Conservation (phyloP, 2,329 filamentous ascomycete species). For the Aspergillus texensis region DNA sequence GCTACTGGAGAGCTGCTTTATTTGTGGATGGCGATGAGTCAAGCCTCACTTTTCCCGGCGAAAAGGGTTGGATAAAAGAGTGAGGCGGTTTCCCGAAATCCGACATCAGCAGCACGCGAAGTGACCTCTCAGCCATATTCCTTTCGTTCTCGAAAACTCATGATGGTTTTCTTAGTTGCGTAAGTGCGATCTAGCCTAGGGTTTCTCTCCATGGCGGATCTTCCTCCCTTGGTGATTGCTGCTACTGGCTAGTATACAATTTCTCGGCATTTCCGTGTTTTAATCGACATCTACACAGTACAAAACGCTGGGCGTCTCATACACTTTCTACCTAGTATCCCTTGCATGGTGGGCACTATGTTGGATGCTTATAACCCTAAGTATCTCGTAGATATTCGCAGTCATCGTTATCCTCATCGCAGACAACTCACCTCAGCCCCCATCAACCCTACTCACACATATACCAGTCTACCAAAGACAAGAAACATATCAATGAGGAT, state of each 20-base stretch:
- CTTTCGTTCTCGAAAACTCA: slow-evolving; percentile 13
- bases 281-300: background rate
- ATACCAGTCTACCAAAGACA: background rate
- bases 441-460: background rate
- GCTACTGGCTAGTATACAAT: slow-evolving; percentile 1
- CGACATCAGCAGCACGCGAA: slow-evolving; percentile 22
- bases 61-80: slow-evolving; percentile 38
- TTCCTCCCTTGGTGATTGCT: slow-evolving; percentile 9
- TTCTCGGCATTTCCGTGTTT: background rate
- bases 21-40: slow-evolving; percentile 21
- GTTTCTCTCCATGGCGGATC: slow-evolving; percentile 11
- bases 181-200: slow-evolving; percentile 11
- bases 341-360: slow-evolving; percentile 15
- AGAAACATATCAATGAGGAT: slow-evolving; percentile 25
- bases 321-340: slow-evolving; percentile 3
- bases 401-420: slow-evolving; percentile 5
- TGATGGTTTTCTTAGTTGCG: slow-evolving; percentile 11
- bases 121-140: slow-evolving; percentile 12
- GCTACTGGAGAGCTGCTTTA: slow-evolving; percentile 5
- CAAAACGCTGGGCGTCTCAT: background rate
- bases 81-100: slow-evolving; percentile 36
- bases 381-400: slow-evolving; percentile 10
- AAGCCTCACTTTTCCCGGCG: slow-evolving; percentile 29
- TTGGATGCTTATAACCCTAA: slow-evolving; percentile 18
- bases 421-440: background rate